phyloP scores from a whole-genome alignment of 495 filamentous ascomycete species.

The Penicillium cinerascens region DNA sequence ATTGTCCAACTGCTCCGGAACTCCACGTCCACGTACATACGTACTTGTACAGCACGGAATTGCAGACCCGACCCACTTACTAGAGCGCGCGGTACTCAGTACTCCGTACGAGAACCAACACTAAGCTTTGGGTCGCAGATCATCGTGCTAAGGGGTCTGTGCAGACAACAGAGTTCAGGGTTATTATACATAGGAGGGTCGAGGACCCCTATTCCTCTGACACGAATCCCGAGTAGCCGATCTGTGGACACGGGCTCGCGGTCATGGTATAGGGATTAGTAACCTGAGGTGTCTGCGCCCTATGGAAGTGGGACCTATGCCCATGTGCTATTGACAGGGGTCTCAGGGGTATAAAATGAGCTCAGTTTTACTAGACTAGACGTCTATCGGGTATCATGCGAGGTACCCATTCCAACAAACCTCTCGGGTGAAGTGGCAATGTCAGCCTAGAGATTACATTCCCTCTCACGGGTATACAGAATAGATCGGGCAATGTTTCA shows the following conservation, averaged over 20 bases:
- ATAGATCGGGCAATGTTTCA: too few species aligned
- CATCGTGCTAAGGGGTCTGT: slow-evolving; percentile 8
- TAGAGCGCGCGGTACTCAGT: background rate
- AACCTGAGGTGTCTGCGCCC: background rate
- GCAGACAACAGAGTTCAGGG: slow-evolving; percentile 13
- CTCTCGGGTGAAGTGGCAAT: too few species aligned
- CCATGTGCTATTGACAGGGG: too few species aligned
- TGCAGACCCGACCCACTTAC: background rate
- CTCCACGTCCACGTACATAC: too few species aligned
- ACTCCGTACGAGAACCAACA: background rate
- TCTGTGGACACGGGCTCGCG: background rate
- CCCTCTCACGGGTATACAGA: too few species aligned
- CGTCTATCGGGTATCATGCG: too few species aligned
- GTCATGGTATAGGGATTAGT: background rate
- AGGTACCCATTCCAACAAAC: too few species aligned
- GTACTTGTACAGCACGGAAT: too few species aligned
- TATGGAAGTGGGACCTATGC: background rate
- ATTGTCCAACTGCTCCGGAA: too few species aligned
- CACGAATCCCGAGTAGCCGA: background rate
- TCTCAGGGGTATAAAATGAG: too few species aligned
- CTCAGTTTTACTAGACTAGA: too few species aligned
- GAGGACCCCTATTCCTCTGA: slow-evolving; percentile 2
- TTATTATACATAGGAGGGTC: background rate
- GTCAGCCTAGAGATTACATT: too few species aligned
- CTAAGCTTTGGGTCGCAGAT: slow-evolving; percentile 2